Evolutionary conservation across 73 alveolate genomes (phyloP), one percentile per base, ranked within the genome.

Genomic region (Breviolum minutum): DNA sequence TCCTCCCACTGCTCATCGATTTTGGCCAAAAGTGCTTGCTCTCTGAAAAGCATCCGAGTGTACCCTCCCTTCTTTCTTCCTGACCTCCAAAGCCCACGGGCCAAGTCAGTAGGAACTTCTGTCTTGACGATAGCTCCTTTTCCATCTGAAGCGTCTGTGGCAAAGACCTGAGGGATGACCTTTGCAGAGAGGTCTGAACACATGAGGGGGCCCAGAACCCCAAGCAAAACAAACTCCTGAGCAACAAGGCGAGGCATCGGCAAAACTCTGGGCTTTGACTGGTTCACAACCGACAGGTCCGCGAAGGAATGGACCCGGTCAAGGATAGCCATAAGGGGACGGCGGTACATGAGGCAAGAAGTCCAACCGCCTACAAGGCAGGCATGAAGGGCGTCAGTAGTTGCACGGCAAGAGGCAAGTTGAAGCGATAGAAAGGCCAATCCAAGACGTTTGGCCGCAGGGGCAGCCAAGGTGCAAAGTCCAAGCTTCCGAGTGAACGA

Each of bases 361-460:
- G 95, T 63, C 95, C 95, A 87, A 2, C 84, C 95, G 0, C 95
- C 95, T 0, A 87, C 29, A 16, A 87, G 12, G 22, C 85, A 87
- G 0, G 63, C 64, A 40, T 87, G 95, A 1, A 87, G 85, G 0
- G 70, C 20, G 19, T 87, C 95, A 2, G 84, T 30, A n/a, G 95
- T 87, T 8, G 27, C 83, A 0, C 61, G 29, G 22, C 29, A 2
- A 9, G 17, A 26, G 0, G 84, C 95, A 0, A 66, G 54, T 16
- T 64, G 70, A 5, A 87, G 24, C 6, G 95, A 27, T 3, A 87
- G 20, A 13, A 6, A 5, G 8, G 85, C 0, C n/a, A 87, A 17
- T 0, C 85, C 95, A 4, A 87, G 17, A 7, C 95, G 17, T 17
- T 68, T 64, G 24, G 20, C 27, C 8, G 63, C 84, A 8, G n/a